Evolutionary conservation across 768 basidiomycete genomes (phyloP).

Genomic region (Sarcodon sp.): DNA sequence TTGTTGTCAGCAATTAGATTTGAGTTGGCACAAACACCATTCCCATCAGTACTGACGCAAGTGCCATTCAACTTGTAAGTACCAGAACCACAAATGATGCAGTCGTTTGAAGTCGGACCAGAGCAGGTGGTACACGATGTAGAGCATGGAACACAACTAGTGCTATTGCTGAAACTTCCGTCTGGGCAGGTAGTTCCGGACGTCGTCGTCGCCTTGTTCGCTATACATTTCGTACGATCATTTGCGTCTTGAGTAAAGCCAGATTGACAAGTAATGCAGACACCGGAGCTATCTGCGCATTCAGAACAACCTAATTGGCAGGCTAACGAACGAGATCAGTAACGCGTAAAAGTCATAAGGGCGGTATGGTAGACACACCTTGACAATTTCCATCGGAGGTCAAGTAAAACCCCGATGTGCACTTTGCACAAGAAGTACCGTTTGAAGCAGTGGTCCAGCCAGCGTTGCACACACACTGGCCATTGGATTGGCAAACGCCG

Average conservation of each 20-base stretch:
- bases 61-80: conserved; percentile 51
- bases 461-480: conserved; percentile 62
- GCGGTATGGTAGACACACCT: conserved; percentile 26
- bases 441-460: conserved; percentile 65
- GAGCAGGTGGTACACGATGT: conserved; percentile 59
- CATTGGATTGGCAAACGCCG: conserved; percentile 55
- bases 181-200: conserved; percentile 48
- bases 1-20: conserved; percentile 67
- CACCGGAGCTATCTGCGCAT: conserved; percentile 57
- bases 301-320: conserved; percentile 62
- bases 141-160: conserved; percentile 46
- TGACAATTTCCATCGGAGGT: conserved; percentile 59
- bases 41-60: conserved; percentile 52
- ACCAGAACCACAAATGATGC: conserved; percentile 53
- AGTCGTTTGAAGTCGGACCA: conserved; percentile 56
- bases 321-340: conserved; percentile 22
- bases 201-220: conserved; percentile 34
- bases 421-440: conserved; percentile 68
- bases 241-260: conserved; percentile 57
- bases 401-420: conserved; percentile 66
- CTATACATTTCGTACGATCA: conserved; percentile 54
- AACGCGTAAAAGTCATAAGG: not conserved
- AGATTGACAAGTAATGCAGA: conserved; percentile 59
- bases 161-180: conserved; percentile 47
- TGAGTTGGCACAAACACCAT: conserved; percentile 65